Evolutionary conservation across 495 filamentous ascomycete genomes (phyloP), one percentile per base, ranked within the genome.

Genomic region (Lindgomyces ingoldianus): DNA sequence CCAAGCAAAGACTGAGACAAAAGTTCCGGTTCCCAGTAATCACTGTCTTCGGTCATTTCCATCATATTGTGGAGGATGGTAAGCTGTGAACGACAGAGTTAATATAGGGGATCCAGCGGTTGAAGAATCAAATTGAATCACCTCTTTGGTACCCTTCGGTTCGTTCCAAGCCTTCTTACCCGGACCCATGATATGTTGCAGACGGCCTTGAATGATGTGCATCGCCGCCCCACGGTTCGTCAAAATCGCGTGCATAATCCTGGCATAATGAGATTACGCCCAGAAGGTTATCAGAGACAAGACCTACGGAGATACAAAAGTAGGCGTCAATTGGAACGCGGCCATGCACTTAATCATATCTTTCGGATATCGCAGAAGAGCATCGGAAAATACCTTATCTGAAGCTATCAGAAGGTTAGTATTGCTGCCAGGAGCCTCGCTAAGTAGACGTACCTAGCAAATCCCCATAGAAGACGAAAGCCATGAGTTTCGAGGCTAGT

Each of bases 311-410:
- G 52, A 56, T 3, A 56, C 8, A 19, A 56, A 56, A 36, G 52
- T 6, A 4, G 52, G 52, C 14, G 30, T 22, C 4, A 56, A 4
- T 22, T 56, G 52, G 30, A 56, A 56, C 3, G 52, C 52, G 4
- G 52, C 30, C 52, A 56, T 56, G 30, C 52, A 56, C 26, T 4
- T 10, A n/a, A 56, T 19, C 52, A 56, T 56, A 3, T 56, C 26
- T 19, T 56, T 56, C 22, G 52, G 52, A 22, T 56, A 19, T 9
- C 30, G 26, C 4, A 56, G 30, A 16, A 56, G 52, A 24, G 52
- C 26, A 4, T 41, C 52, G 22, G 52, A 36, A 24, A 56, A 56
- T 3, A 41, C 30, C 9, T 4, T 4, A 12, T 56, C 52, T 4
- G 25, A 41, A 10, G 52, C 26, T 36, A 56, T 11, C 26, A n/a